Percentiles rank a stretch among this genome's conserved stretches.
These are phyloP conservation scores for Blumeriella jaapii DNA, from an alignment of 2,329 filamentous ascomycete genomes.

Conservation along the genomic window DNA sequence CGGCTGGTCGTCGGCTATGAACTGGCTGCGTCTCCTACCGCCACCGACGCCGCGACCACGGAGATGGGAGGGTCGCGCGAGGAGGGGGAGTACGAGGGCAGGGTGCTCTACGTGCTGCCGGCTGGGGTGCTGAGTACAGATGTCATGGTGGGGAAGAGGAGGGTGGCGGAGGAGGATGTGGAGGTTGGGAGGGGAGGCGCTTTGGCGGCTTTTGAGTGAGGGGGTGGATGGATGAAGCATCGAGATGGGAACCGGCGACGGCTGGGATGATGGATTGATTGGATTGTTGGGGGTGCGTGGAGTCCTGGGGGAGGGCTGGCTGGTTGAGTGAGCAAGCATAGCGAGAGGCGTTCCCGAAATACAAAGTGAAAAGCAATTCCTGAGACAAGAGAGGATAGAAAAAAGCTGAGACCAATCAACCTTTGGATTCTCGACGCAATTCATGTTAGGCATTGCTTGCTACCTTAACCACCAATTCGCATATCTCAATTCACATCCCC, in stretches of 20 bases:
- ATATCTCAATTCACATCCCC: background rate
- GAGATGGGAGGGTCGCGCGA: conserved; percentile 8
- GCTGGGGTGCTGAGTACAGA: conserved; percentile 46
- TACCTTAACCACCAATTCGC: background rate
- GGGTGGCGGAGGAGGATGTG: conserved; percentile 26
- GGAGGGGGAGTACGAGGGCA: conserved; percentile 27
- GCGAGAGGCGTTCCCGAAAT: background rate
- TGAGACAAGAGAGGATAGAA: too few relatives aligned
- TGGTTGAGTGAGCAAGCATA: background rate
- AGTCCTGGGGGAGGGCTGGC: background rate
- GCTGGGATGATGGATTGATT: background rate
- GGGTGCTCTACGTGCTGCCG: conserved; percentile 48
- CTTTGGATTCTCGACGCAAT: too few relatives aligned
- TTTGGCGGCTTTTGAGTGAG: conserved; percentile 29
- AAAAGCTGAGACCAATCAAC: too few relatives aligned
- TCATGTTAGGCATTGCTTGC: background rate
- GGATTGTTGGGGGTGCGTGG: background rate
- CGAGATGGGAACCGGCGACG: background rate
- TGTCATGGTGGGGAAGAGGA: conserved; percentile 33
- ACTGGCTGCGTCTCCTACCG: conserved; percentile 34
- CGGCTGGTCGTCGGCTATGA: conserved; percentile 50
- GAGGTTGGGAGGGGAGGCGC: conserved; percentile 14
- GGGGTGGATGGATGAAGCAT: conserved; percentile 9
- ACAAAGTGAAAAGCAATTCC: background rate
- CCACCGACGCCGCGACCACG: background rate